A percentile compares a stretch with the other conserved stretches of the same genome.
phyloP scores from a whole-genome alignment of 495 filamentous ascomycete genomes.

The Xylaria bambusicola region DNA sequence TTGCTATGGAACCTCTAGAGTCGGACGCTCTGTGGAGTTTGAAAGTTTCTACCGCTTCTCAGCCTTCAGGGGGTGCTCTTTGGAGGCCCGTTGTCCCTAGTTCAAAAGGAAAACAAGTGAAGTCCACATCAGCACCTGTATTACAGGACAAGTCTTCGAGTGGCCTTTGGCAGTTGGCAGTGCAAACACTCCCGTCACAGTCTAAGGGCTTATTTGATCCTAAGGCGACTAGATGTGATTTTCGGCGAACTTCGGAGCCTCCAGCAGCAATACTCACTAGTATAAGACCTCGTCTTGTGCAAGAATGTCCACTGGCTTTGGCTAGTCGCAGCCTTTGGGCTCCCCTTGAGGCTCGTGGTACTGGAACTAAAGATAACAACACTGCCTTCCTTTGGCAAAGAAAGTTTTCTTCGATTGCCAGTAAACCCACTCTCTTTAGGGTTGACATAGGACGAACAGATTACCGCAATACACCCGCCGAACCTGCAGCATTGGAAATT shows the following conservation, averaged over 20 bases:
- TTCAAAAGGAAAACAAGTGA: background rate
- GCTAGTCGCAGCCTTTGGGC: constrained; percentile 40
- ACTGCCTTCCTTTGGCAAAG: background rate
- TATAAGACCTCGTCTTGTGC: constrained; percentile 22
- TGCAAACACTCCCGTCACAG: background rate
- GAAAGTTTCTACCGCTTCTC: background rate
- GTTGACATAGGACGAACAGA: constrained; percentile 20
- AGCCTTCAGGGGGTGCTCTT: background rate
- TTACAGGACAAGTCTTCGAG: background rate
- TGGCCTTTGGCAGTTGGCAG: constrained; percentile 1
- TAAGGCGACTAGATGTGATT: constrained; percentile 24
- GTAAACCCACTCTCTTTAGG: constrained; percentile 27
- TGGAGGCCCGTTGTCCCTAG: background rate
- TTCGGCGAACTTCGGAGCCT: constrained; percentile 38
- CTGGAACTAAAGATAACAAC: background rate
- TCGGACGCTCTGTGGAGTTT: constrained; percentile 9
- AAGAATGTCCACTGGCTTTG: constrained; percentile 27
- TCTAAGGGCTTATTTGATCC: constrained; percentile 29
- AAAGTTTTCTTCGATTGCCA: background rate
- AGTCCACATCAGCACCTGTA: background rate
- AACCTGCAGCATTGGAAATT: constrained; percentile 32
- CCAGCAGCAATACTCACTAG: constrained; percentile 32
- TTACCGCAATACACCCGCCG: constrained; percentile 31
- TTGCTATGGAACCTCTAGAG: background rate
- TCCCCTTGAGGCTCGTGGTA: background rate